Base-by-base conservation (phyloP, 176 grass and related monocot genomes). In the Oryza glaberrima region DNA sequence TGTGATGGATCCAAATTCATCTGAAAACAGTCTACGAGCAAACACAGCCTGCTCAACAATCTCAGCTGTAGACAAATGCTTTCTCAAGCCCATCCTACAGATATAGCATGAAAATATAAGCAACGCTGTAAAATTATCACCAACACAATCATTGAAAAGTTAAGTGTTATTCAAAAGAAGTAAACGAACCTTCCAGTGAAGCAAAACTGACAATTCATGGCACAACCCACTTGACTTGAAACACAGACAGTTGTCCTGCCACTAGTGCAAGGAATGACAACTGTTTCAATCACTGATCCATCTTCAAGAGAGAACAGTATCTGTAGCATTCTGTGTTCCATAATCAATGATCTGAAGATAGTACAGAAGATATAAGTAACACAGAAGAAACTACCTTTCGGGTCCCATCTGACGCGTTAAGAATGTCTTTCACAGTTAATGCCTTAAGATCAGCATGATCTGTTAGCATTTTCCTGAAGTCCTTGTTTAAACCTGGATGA, bases 191-290 rank as follows among this genome's bases (percentile, higher is more conserved):
- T 98, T 63, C 96, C 96, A 76, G 93, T 98, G 84, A 95, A 98
- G 82, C 96, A 98, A 86, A 98, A 98, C 72, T 98, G 96, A 72
- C 93, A 98, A 69, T 98, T 94, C 96, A 98, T 98, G 30, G 96
- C 89, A 76, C 96, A 98, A 61, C 96, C 93, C 40, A 98, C 87
- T 95, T 98, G 96, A 77, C 96, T 98, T 77, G 96, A 98, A 79
- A 98, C 96, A 85, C 96, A 94, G 22, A 98, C 86, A 12, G 96
- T 95, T 67, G 93, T 98, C 54, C 93, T 91, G 30, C 96, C 91
- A 25, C 90, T 80, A 67, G 79, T 49, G 58, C 89, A 95, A 79
- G 93, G 96, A 68, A 98, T 98, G 65, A 95, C 90, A 83, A 98
- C 91, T 40, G 96, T 98, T 88, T 98, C 93, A 77, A 98, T 94